Base-by-base conservation (phyloP, 768 basidiomycete genomes). In the Imleria badia region DNA sequence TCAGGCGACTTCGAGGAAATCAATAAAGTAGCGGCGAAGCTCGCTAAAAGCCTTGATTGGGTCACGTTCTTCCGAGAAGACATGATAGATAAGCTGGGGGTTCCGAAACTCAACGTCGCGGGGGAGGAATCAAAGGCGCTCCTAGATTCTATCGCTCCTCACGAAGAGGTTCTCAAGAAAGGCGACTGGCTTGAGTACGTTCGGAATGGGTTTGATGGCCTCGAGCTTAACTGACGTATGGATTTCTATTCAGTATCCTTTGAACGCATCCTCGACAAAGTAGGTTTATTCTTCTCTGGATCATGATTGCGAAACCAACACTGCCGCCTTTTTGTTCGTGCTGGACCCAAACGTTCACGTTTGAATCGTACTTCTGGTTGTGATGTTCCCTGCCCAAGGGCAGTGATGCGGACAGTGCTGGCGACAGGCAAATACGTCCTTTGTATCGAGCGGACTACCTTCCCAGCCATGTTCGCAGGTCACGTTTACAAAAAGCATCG, bases 111-210 rank as follows among this genome's bases (percentile, higher is more conserved):
- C 3, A 43, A 17, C 20, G 35, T 51, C 14, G 6, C 23, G 12
- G 4, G 13, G 0, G 54, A 55, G 29, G 1, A 13, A 3, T 55
- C 54, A 1, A 3, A 19, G 8, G 17, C 14, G 12, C 54, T 55
- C 22, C 7, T 33, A n/a, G 30, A 55, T 20, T 55, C 43, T 6
- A 20, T 54, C 5, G 5, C 5, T 1, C 36, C 54, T 12, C 33
- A 53, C 36, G n/a, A 23, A 17, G 2, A 5, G 2, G n/a, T 55
- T 22, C 14, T 26, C 17, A 36, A 33, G 14, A 15, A 33, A 10
- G 36, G 54, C 13, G 43, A 55, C 33, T 55, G 51, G 29, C 51
- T 53, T 6, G 54, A 53, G 54, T 55, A 22, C 26, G 51, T 52
- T 14, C 5, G 3, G 31, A 8, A 19, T 3, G n/a, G 26, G 6